Evolutionary conservation across 2,329 filamentous ascomycete species (phyloP).

Genomic region (Cladosporium sp.): DNA sequence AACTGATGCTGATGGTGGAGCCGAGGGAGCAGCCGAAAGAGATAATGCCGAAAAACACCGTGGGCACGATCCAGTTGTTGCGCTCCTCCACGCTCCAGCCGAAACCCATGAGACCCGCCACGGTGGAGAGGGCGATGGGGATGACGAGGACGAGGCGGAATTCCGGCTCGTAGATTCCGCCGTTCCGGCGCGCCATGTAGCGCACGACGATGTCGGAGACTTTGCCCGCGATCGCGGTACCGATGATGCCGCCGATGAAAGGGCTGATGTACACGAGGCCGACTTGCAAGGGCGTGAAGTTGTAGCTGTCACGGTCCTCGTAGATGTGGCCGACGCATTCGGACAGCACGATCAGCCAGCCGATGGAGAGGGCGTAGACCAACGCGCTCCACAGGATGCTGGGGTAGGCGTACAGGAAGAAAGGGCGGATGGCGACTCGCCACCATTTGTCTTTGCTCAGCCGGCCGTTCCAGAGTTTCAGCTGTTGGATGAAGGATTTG

Average conservation of each 20-base stretch:
- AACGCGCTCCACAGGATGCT: constrained; percentile 82
- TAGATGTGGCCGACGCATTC: constrained; percentile 83
- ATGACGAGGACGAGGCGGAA: constrained; percentile 85
- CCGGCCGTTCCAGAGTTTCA: constrained; percentile 74
- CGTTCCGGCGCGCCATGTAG: constrained; percentile 77
- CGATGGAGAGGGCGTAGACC: constrained; percentile 82
- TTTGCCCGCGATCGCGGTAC: constrained; percentile 87
- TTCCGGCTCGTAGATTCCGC: constrained; percentile 93
- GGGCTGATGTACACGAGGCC: constrained; percentile 88
- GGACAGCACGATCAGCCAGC: constrained; percentile 93
- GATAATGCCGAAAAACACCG: constrained; percentile 85
- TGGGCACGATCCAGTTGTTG: constrained; percentile 86
- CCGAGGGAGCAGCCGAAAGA: constrained; percentile 90
- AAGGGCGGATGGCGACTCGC: constrained; percentile 71
- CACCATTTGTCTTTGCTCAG: constrained; percentile 75
- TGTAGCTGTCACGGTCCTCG: constrained; percentile 63
- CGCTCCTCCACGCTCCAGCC: constrained; percentile 81
- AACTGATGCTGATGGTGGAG: constrained; percentile 88
- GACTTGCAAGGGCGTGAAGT: constrained; percentile 75
- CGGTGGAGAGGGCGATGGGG: constrained; percentile 73
- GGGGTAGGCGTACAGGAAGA: constrained; percentile 84
- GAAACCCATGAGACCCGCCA: constrained; percentile 87
- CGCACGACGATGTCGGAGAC: constrained; percentile 82
- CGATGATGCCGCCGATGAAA: constrained; percentile 81
- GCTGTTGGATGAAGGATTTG: constrained; percentile 68